Base-by-base conservation (phyloP, 345 rosid species). In the Viola odorata region DNA sequence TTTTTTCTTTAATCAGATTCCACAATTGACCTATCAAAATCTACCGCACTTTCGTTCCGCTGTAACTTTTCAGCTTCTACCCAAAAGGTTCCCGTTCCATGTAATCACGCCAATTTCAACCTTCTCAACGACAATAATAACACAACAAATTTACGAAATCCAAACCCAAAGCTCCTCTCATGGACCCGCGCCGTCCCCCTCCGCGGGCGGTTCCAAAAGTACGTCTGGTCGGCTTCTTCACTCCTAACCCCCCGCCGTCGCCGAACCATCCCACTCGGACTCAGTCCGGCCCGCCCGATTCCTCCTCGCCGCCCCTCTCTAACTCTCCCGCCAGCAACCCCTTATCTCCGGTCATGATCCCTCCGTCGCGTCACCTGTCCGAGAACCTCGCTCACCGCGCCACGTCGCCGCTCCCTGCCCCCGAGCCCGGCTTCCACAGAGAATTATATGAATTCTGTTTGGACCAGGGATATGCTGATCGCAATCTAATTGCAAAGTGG, bases 211-310 rank as follows among this genome's bases (percentile, higher is more conserved):
- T 87, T 40, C 95, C 91, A 5, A 80, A 45, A 67, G 91, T 87
- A 59, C 88, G 91, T 37, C 88, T 77, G n/a, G 88, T 87, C 44
- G 95, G 95, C 14, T 87, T 87, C 80, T 72, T 83, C 49, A 74
- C 91, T 16, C 70, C 74, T 36, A 79, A 80, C 71, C 83, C 80
- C 5, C 78, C 83, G 12, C 70, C 77, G 15, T 23, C 32, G 32
- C 32, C 32, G 32, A 62, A 61, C 8, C 52, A 49, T 13, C 77
- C 87, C 2, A 44, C 51, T 53, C 81, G 85, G 40, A 68, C 64
- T 63, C 84, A 73, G 41, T 83, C 95, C 7, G 78, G 75, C 45
- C 85, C 88, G 6, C 77, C 67, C 0, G 77, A 68, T 7, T 53
- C 82, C 44, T 37, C 50, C 37, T 75, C 88, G n/a, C 81, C 83